These are phyloP conservation scores for Bacidia gigantensis DNA, from an alignment of 495 filamentous ascomycete species.

Conservation along the genomic window DNA sequence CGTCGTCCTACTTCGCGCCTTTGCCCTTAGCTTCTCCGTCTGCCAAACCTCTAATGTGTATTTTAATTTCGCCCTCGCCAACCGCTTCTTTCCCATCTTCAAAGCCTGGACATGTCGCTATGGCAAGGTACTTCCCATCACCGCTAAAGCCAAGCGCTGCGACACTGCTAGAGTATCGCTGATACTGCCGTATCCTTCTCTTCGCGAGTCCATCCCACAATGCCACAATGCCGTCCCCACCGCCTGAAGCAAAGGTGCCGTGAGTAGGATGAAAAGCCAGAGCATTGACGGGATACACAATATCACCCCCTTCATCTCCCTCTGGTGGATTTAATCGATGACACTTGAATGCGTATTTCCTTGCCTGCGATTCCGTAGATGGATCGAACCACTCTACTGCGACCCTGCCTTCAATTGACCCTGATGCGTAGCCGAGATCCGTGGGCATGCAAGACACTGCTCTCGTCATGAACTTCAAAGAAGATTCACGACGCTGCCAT, in stretches of 20 bases:
- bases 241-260: slow-evolving; percentile 85
- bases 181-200: slow-evolving; percentile 80
- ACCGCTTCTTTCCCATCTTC: slow-evolving; percentile 78
- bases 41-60: slow-evolving; percentile 68
- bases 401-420: slow-evolving; percentile 81
- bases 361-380: slow-evolving; percentile 62
- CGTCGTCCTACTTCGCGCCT: slow-evolving; percentile 44
- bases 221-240: slow-evolving; percentile 87
- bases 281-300: slow-evolving; percentile 92
- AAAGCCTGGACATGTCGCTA: slow-evolving; percentile 79
- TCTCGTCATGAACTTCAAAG: slow-evolving; percentile 88
- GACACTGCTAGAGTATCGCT: slow-evolving; percentile 64
- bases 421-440: slow-evolving; percentile 79
- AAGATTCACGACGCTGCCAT: slow-evolving; percentile 82
- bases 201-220: slow-evolving; percentile 92
- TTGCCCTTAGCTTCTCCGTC: slow-evolving; percentile 87
- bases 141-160: slow-evolving; percentile 60
- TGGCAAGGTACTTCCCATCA: slow-evolving; percentile 71
- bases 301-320: slow-evolving; percentile 54
- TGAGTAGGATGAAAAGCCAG: slow-evolving; percentile 82
- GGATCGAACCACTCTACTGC: slow-evolving; percentile 98
- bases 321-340: slow-evolving; percentile 52
- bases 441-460: slow-evolving; percentile 94
- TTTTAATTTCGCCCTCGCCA: slow-evolving; percentile 51
- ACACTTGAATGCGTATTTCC: slow-evolving; percentile 98